Percentiles rank a stretch among this genome's conserved stretches.
Conservation (phyloP, 805 yeast species). For the Yamadazyma paraphyllophila region DNA sequence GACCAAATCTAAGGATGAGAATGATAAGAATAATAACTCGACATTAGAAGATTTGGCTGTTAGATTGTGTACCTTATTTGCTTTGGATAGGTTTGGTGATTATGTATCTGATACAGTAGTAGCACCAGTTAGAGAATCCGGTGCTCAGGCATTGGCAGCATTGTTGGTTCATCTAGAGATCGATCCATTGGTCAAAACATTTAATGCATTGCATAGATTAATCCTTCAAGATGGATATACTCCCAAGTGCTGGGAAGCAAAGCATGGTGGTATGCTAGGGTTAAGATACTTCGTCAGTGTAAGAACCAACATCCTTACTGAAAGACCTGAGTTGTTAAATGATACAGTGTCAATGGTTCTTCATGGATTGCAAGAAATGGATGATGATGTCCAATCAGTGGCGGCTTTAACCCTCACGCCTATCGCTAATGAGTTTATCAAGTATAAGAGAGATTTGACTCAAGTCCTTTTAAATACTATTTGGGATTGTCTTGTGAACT, state of each 20-base stretch:
- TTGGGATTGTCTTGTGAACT: conserved; percentile 85
- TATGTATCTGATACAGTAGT: conserved; percentile 96
- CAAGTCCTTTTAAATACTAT: conserved; percentile 60
- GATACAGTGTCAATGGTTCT: conserved; percentile 80
- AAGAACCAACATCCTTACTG: conserved; percentile 70
- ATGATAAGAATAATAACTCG: conserved; percentile 59
- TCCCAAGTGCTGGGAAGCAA: conserved; percentile 87
- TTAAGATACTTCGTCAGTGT: conserved; percentile 88
- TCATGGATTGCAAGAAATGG: conserved; percentile 72
- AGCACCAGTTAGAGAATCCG: conserved; percentile 96
- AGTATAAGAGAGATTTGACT: conserved; percentile 50
- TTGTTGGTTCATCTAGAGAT: conserved; percentile 70
- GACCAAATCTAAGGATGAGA: conserved; percentile 60
- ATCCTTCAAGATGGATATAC: conserved; percentile 61
- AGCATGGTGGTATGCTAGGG: conserved; percentile 97
- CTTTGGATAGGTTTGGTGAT: conserved; percentile 94
- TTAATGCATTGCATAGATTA: conserved; percentile 61
- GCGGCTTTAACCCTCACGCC: conserved; percentile 93
- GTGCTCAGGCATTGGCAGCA: conserved; percentile 93
- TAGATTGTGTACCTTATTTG: conserved; percentile 78
- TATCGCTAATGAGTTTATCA: conserved; percentile 83
- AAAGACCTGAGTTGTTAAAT: conserved; percentile 57
- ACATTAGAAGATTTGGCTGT: conserved; percentile 88
- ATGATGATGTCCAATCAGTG: conserved; percentile 96
- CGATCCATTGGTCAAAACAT: conserved; percentile 57